Conservation (phyloP, 164 flowering plant genomes). For the Magnolia officinalis region DNA sequence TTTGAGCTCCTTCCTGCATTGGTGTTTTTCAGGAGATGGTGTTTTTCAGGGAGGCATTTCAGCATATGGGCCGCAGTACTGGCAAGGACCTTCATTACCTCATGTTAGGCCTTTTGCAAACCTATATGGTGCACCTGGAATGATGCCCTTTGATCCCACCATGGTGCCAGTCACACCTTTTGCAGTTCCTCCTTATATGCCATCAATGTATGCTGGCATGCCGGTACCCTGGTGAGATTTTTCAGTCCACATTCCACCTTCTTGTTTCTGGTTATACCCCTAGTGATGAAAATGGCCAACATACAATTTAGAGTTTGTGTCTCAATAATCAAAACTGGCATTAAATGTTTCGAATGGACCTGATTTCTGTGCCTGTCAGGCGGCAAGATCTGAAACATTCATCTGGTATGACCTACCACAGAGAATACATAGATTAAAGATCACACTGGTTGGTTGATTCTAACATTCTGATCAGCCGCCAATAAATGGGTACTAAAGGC, state of each 20-base stretch:
- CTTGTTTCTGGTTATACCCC: background rate
- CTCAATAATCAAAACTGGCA: background rate
- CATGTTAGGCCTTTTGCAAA: conserved; percentile 37
- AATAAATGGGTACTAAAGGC: background rate
- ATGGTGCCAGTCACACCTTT: conserved; percentile 42
- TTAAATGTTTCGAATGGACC: background rate
- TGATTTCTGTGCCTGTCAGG: background rate
- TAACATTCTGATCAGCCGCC: background rate
- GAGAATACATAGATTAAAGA: too few species aligned
- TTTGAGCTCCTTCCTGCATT: background rate
- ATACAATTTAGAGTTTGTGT: background rate
- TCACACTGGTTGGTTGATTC: background rate
- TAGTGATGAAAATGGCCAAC: background rate
- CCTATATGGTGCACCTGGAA: conserved; percentile 43
- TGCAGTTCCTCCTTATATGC: conserved; percentile 39
- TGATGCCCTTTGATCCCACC: conserved; percentile 46
- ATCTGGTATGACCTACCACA: background rate
- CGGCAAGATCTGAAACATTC: background rate
- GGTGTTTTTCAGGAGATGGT: conserved; percentile 27
- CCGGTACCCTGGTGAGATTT: conserved; percentile 42
- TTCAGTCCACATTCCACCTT: background rate
- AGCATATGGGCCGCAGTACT: conserved; percentile 42
- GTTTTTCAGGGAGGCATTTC: conserved; percentile 34
- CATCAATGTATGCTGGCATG: conserved; percentile 41
- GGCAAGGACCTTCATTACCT: conserved; percentile 44